phyloP scores from a whole-genome alignment of 2,329 filamentous ascomycete species.

The Fusarium staphyleae region DNA sequence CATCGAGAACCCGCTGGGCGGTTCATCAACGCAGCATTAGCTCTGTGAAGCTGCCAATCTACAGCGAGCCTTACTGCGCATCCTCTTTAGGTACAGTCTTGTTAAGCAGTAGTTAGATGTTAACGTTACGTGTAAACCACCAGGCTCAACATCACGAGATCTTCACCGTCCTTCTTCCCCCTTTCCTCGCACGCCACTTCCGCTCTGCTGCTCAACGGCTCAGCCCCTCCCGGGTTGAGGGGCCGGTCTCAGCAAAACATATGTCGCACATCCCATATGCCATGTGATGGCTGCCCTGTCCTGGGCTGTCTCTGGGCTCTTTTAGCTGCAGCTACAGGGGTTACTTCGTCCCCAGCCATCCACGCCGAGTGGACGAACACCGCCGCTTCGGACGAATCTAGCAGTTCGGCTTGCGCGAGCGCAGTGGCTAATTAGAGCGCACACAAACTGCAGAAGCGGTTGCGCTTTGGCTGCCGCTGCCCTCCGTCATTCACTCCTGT shows the following conservation, averaged over 20 bases:
- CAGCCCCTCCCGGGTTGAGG: slow-evolving; percentile 12
- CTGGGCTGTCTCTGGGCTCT: slow-evolving; percentile 15
- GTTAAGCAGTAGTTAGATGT: too few species aligned
- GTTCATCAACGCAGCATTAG: slow-evolving; percentile 33
- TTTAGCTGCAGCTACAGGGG: slow-evolving; percentile 40
- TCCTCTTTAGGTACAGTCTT: slow-evolving; percentile 23
- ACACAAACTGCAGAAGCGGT: slow-evolving; percentile 36
- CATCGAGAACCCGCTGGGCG: slow-evolving; percentile 29
- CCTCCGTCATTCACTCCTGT: slow-evolving; percentile 36
- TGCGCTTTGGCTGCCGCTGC: slow-evolving; percentile 31
- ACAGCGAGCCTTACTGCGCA: slow-evolving; percentile 23
- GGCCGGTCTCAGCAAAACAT: slow-evolving; percentile 12
- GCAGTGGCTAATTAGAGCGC: slow-evolving; percentile 26
- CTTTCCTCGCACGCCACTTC: slow-evolving; percentile 14
- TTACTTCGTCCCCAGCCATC: slow-evolving; percentile 38
- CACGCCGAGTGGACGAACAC: slow-evolving; percentile 36
- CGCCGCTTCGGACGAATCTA: slow-evolving; percentile 32
- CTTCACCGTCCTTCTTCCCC: slow-evolving; percentile 17
- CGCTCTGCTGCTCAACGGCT: slow-evolving; percentile 8
- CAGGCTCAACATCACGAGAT: slow-evolving; percentile 28
- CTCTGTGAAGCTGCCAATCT: slow-evolving; percentile 15
- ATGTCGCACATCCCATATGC: slow-evolving; percentile 27
- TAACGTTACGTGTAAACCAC: slow-evolving; percentile 27
- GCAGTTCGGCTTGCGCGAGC: slow-evolving; percentile 32
- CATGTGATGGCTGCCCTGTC: slow-evolving; percentile 35